phyloP scores from a whole-genome alignment of 345 rosid genomes.

The Euphorbia tirucalli region DNA sequence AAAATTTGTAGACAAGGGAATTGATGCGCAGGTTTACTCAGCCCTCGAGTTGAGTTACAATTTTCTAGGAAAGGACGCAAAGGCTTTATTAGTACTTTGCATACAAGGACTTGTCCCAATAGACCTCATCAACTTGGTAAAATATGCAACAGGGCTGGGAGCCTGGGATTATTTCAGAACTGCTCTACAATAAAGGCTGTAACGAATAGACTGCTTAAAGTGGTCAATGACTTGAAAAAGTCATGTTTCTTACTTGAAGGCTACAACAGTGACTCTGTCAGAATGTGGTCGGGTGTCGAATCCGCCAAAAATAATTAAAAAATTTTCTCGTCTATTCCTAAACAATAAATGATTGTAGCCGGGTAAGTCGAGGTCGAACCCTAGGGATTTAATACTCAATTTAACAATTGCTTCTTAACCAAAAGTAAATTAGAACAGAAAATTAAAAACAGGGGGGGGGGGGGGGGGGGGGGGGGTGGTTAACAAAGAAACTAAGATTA shows the following conservation, averaged over 20 bases:
- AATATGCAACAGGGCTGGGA: conserved; percentile 28
- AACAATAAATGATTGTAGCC: no score
- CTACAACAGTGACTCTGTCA: not conserved
- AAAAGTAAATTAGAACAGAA: no score
- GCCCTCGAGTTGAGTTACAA: conserved; percentile 14
- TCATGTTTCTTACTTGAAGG: conserved; percentile 25
- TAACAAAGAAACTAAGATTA: no score
- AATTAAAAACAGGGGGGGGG: no score
- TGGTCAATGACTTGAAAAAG: conserved; percentile 26
- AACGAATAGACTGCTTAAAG: conserved; percentile 6
- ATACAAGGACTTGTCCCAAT: not conserved
- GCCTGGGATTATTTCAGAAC: conserved; percentile 14
- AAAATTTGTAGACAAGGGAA: not conserved
- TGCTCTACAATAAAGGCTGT: not conserved
- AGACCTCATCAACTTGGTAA: conserved; percentile 8
- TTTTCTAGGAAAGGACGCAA: not conserved
- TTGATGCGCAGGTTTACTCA: not conserved
- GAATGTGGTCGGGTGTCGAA: no score
- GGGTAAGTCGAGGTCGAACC: no score
- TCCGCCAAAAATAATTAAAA: no score
- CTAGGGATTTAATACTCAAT: no score
- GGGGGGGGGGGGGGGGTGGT: no score
- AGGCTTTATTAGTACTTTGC: conserved; percentile 18
- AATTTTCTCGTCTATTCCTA: no score
- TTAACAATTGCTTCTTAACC: no score